Percentiles rank a stretch among this genome's conserved stretches.
phyloP scores from a whole-genome alignment of 257 asterid species.

The Paulownia fortunei region DNA sequence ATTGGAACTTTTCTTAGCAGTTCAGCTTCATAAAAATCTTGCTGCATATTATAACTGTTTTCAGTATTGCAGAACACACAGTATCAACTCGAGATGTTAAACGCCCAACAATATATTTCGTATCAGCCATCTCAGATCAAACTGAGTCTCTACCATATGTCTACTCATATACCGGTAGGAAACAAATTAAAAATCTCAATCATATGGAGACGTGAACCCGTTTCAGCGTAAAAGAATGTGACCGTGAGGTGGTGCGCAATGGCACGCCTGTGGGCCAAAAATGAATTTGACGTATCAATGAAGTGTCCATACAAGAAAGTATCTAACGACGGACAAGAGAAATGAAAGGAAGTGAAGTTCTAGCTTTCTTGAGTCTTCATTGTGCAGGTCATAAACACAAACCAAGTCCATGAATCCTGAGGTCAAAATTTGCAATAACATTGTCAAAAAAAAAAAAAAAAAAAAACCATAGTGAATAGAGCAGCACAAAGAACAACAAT shows the following conservation, averaged over 20 bases:
- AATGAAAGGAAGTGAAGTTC: constrained; percentile 3
- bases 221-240: constrained; percentile 32
- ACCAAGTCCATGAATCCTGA: constrained; percentile 8
- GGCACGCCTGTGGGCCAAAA: constrained; percentile 23
- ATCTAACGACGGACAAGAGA: neutral
- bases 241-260: neutral
- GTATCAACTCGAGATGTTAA: neutral
- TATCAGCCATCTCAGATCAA: neutral
- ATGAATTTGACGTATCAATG: constrained; percentile 32
- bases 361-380: constrained; percentile 12
- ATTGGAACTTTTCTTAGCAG: no score
- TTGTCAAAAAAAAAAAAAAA: neutral
- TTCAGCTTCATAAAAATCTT: no score
- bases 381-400: neutral
- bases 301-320: constrained; percentile 18
- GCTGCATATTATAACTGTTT: no score
- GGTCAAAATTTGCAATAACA: neutral
- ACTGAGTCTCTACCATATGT: neutral
- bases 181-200: constrained; percentile 2
- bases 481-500: neutral
- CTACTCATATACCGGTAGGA: neutral
- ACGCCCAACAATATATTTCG: neutral
- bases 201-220: neutral
- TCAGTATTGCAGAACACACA: no score
- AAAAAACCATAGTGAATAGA: neutral